Evolutionary conservation across 2,329 filamentous ascomycete genomes (phyloP), one percentile per base, ranked within the genome.

Genomic region (Malbranchea zuffiana): DNA sequence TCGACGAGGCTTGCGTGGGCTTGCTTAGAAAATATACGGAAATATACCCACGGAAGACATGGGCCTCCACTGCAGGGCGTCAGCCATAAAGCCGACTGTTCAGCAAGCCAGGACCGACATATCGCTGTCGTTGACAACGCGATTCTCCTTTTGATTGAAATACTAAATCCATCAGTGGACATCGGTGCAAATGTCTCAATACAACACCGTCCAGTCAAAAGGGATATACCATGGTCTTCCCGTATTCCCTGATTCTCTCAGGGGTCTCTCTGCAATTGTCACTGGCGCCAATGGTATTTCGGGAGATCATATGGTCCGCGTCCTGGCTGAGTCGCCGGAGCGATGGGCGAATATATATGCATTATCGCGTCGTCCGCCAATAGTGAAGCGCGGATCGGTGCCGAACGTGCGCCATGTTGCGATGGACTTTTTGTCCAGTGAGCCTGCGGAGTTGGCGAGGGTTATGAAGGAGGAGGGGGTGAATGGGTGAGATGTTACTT

Each of bases 201-300:
- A 25, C 16, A 13, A 18, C 15, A 12, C 25, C 15, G 24, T 47
- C 4, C 42, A 45, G 24, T 44, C 42, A 19, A 44, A 48, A 33
- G 66, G 64, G 43, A 71, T 72, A 41, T 71, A 63, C 47, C 65
- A 67, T 47, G 67, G 62, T 39, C 58, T 72, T 0, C 68, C 68
- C 0, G 59, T 60, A 8, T 69, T 63, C 41, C 54, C 63, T n/a
- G 46, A 59, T 3, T 52, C 56, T 0, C 45, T 63, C 37, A 61
- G 62, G 42, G 58, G 54, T 13, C 56, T 71, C 16, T 69, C 65
- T 0, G 69, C 68, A 3, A 65, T 73, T 29, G 60, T 73, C 24
- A 70, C 67, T 0, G 69, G 69, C 4, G 66, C 68, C 35, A 72
- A 71, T 57, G 71, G 68, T 6, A 68, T 73, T 18, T 70, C 66